A percentile compares a stretch with the other conserved stretches of the same genome.
phyloP scores from a whole-genome alignment of 345 rosid species.

The Pugionium dolabratum region DNA sequence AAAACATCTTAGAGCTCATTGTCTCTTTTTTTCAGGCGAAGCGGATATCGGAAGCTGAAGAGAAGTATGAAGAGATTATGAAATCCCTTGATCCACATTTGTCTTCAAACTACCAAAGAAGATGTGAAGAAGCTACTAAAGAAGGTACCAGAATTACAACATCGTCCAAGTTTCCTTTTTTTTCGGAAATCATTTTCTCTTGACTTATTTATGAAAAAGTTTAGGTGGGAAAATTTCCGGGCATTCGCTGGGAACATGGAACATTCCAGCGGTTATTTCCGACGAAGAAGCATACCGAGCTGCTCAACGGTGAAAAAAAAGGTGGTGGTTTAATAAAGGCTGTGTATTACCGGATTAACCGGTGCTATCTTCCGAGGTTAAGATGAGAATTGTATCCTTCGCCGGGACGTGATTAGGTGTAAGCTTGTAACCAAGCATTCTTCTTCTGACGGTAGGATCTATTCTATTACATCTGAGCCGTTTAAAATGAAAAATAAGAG shows the following conservation, averaged over 20 bases:
- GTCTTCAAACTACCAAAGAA: slow-evolving; percentile 58
- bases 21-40: slow-evolving; percentile 52
- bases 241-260: slow-evolving; percentile 79
- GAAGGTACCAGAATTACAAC: slow-evolving; percentile 58
- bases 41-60: slow-evolving; percentile 70
- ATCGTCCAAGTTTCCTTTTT: not conserved
- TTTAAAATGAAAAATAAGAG: not conserved
- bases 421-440: slow-evolving; percentile 14
- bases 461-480: slow-evolving; percentile 26
- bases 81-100: slow-evolving; percentile 61
- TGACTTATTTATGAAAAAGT: not conserved
- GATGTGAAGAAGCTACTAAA: slow-evolving; percentile 85
- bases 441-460: slow-evolving; percentile 15
- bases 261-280: slow-evolving; percentile 59
- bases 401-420: not conserved
- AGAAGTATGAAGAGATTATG: slow-evolving; percentile 56
- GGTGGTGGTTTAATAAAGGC: not conserved
- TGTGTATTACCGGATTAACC: slow-evolving; percentile 24
- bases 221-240: slow-evolving; percentile 66
- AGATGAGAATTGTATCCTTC: not conserved
- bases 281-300: slow-evolving; percentile 63
- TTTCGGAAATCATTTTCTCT: not conserved
- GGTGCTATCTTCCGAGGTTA: not conserved
- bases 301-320: slow-evolving; percentile 15
- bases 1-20: slow-evolving; percentile 4